Evolutionary conservation across 768 basidiomycete species (phyloP), one percentile per base, ranked within the genome.

Genomic region (Pulveroboletus sp.): DNA sequence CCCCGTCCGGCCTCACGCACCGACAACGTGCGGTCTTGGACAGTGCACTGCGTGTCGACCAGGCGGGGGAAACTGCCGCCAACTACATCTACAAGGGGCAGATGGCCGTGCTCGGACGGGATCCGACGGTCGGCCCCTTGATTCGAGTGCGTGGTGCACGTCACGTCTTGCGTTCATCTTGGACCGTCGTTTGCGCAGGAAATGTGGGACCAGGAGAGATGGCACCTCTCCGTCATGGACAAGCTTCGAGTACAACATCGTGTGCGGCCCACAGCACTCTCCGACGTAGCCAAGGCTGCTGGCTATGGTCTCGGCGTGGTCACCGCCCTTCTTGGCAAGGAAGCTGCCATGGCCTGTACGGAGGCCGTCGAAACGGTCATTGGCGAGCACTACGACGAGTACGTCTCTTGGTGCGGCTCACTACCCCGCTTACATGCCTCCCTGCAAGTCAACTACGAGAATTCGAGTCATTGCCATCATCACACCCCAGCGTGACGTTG

Each of bases 301-400:
- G 93, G 93, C 6, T 94, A 89, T 64, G 86, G 87, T 4, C 73
- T 98, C 8, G 94, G 94, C 6, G 85, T 85, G 6, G 78, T 73
- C 0, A 96, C 94, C 0, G 94, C 90, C 0, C 69, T 95, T 18
- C 76, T 95, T 79, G 89, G 94, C 33, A 87, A 83, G 62, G 87
- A 96, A 58, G 92, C 93, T 11, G 93, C 94, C 0, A 98, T 98
- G 94, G 94, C 94, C 6, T 97, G 94, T 61, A 98, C 94, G 0
- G 94, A 98, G 67, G 94, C 94, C 0, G 93, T 98, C 17, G 94
- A 98, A 68, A 96, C 94, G 0, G 92, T 92, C 49, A 98, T 98
- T 46, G 94, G 94, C 36, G 94, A 98, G 68, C 94, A 98, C 69
- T 98, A 98, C 61, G 91, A 97, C 66, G 93, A 96, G 94, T 95